phyloP scores from a whole-genome alignment of 2,329 filamentous ascomycete species.

The Alternaria infectoria region DNA sequence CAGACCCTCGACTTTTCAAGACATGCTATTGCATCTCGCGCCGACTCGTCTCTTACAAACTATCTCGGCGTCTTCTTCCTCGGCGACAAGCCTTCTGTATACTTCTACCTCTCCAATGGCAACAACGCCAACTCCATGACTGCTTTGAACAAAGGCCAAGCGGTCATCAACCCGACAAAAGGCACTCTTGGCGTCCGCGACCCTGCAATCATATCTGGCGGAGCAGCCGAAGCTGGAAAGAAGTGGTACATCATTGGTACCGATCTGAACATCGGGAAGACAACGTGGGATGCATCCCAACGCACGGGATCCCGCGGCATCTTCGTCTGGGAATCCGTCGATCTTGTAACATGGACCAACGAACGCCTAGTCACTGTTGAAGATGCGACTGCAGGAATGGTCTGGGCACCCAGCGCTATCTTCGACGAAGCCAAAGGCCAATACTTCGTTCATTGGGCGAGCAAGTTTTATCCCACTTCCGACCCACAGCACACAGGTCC shows the following conservation, averaged over 20 bases:
- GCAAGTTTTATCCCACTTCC: slow-evolving; percentile 53
- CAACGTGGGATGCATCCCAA: slow-evolving; percentile 60
- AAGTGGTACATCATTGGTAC: slow-evolving; percentile 65
- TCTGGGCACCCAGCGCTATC: slow-evolving; percentile 64
- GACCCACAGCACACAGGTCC: slow-evolving; percentile 59
- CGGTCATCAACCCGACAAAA: slow-evolving; percentile 58
- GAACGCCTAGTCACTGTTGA: slow-evolving; percentile 60
- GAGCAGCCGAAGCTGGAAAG: slow-evolving; percentile 54
- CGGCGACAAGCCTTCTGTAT: slow-evolving; percentile 60
- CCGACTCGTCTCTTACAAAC: slow-evolving; percentile 52
- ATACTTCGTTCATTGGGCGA: slow-evolving; percentile 59
- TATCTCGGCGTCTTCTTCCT: slow-evolving; percentile 64
- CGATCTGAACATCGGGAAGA: slow-evolving; percentile 61
- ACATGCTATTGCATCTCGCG: slow-evolving; percentile 25
- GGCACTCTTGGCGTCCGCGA: slow-evolving; percentile 62
- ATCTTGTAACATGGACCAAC: slow-evolving; percentile 58
- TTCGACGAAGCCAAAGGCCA: slow-evolving; percentile 57
- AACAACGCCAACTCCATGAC: slow-evolving; percentile 59
- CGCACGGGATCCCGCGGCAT: slow-evolving; percentile 60
- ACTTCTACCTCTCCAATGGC: slow-evolving; percentile 61
- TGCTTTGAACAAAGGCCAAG: slow-evolving; percentile 56
- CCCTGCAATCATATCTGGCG: slow-evolving; percentile 57
- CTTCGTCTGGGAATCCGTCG: slow-evolving; percentile 62
- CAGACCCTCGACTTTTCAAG: slow-evolving; percentile 30
- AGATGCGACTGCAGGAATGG: slow-evolving; percentile 62